Evolutionary conservation across 2,329 filamentous ascomycete species (phyloP), one percentile per base, ranked within the genome.

Genomic region (Fusarium citri): DNA sequence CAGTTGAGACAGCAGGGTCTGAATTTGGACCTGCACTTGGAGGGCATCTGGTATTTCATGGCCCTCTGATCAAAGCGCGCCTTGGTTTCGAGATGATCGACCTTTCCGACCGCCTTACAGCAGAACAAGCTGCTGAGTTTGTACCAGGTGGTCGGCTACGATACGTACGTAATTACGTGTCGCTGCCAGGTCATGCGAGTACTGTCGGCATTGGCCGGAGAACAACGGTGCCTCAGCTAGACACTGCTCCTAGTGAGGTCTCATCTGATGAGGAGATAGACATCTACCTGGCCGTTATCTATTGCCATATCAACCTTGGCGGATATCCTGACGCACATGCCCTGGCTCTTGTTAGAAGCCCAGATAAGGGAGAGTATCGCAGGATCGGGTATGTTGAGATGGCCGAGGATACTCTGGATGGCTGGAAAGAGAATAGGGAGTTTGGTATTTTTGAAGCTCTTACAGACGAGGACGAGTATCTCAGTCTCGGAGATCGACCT

Each of bases 41-140:
- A 3, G 68, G 68, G 2, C 26, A 61, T 6, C 42, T 70, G 14
- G 37, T 65, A n/a, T 28, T 70, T 3, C 68, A 57, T 15, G 68
- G 68, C 2, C 68, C 68, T 10, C 49, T 70, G 12, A 61, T 71
- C 30, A 67, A 69, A 40, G 62, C 54, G 16, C 57, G 67, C 8
- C 67, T 70, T 40, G 50, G 50, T 8, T 20, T 68, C n/a, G 26
- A 51, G 12, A 48, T 59, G 37, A 43, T 64, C 48, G 67, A 69
- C 16, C 57, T 70, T 15, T 54, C 67, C 2, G 54, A 28, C 23
- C 57, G 37, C 5, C 59, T 69, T 18, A 69, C 67, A 7, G 43
- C 46, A 26, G 46, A 67, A 16, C 67, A 70, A 31, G 67, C 67
- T 45, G 59, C 59, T 40, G 62, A 69, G 45, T 69, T 70, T 46